These are phyloP conservation scores for Allium sativum DNA, from an alignment of 106 monocot species.

Conservation along the genomic window DNA sequence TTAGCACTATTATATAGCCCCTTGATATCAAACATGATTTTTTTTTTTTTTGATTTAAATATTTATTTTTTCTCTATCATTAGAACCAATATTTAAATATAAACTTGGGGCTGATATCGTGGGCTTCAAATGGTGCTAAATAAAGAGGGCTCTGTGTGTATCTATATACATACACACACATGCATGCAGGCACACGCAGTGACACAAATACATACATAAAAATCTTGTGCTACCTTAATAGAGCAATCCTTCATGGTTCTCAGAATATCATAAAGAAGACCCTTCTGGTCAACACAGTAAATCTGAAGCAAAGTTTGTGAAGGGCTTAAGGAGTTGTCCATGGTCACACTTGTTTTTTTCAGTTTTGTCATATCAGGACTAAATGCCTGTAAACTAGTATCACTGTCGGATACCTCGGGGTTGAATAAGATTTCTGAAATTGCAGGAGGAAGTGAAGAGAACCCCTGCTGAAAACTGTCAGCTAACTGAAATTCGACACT, in stretches of 20 bases:
- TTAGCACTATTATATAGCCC: too few species aligned
- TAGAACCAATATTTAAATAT: too few species aligned
- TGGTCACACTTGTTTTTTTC: slow-evolving; percentile 38
- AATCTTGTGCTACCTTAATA: slow-evolving; percentile 51
- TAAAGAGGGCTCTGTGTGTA: too few species aligned
- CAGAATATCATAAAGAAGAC: slow-evolving; percentile 92
- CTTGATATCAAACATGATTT: too few species aligned
- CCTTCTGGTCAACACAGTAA: slow-evolving; percentile 80
- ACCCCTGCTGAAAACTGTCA: slow-evolving; percentile 52
- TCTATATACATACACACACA: too few species aligned
- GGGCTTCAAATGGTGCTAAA: too few species aligned
- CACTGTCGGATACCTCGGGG: slow-evolving; percentile 34
- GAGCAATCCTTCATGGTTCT: slow-evolving; percentile 78
- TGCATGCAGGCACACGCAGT: too few species aligned
- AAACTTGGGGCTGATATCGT: too few species aligned
- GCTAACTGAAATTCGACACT: slow-evolving; percentile 57
- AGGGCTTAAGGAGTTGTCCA: slow-evolving; percentile 79
- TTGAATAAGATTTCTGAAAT: slow-evolving; percentile 52
- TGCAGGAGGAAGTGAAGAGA: slow-evolving; percentile 51
- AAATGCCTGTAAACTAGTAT: slow-evolving; percentile 20
- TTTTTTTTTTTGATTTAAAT: too few species aligned
- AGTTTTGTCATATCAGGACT: slow-evolving; percentile 42
- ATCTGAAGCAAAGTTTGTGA: slow-evolving; percentile 77
- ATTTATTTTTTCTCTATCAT: too few species aligned
- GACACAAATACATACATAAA: too few species aligned